A percentile compares a stretch with the other conserved stretches of the same genome.
Conservation (phyloP, 2,329 filamentous ascomycete species). For the Fusarium subtropicale region DNA sequence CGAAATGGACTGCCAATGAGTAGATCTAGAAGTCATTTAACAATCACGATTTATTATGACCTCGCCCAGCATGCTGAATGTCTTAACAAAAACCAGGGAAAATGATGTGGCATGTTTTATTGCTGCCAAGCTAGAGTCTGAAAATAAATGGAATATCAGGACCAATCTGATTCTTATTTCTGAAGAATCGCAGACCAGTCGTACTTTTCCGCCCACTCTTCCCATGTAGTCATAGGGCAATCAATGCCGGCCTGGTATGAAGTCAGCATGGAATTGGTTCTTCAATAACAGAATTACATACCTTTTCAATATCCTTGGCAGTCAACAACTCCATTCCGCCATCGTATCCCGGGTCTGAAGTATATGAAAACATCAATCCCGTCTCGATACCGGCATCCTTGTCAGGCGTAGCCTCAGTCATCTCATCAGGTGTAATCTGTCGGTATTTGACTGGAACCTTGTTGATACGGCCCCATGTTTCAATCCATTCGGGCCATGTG, state of each 20-base stretch:
- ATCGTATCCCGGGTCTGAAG: slow-evolving; percentile 61
- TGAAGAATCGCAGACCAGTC: slow-evolving; percentile 50
- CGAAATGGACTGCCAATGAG: too few relatives aligned
- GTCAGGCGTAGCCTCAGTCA: slow-evolving; percentile 54
- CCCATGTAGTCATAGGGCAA: slow-evolving; percentile 56
- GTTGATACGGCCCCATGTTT: slow-evolving; percentile 55
- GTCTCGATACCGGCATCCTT: slow-evolving; percentile 58
- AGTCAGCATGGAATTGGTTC: not conserved
- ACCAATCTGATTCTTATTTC: not conserved
- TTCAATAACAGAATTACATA: slow-evolving; percentile 38
- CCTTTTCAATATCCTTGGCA: slow-evolving; percentile 58
- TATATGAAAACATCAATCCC: slow-evolving; percentile 61
- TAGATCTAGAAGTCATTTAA: too few relatives aligned
- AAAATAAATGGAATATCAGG: too few relatives aligned
- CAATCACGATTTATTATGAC: too few relatives aligned
- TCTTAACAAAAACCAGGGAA: too few relatives aligned
- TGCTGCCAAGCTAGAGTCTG: not conserved
- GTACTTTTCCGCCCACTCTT: slow-evolving; percentile 52
- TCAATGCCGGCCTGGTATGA: slow-evolving; percentile 56
- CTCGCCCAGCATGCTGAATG: too few relatives aligned
- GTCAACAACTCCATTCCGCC: slow-evolving; percentile 58
- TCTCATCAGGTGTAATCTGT: slow-evolving; percentile 55
- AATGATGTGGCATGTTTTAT: too few relatives aligned
- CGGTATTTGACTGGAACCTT: slow-evolving; percentile 53
- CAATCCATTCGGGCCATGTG: slow-evolving; percentile 60